Evolutionary conservation across 352 stramenopile species (phyloP), one percentile per base, ranked within the genome.

Genomic region (Pelagophyceae sp.): DNA sequence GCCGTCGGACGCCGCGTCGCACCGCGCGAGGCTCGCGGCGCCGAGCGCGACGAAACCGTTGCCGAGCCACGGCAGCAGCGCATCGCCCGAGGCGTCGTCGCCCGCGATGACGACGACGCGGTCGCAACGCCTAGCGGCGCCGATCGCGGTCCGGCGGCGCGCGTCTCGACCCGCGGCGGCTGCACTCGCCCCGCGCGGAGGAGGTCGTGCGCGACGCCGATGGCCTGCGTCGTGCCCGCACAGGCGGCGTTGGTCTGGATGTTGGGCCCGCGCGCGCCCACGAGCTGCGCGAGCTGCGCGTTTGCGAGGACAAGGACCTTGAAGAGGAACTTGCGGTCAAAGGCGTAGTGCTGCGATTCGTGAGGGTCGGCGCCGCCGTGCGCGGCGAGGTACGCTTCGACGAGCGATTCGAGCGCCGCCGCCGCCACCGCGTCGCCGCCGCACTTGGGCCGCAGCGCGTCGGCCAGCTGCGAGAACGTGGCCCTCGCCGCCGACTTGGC

Each of bases 261-360:
- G 81, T 98, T 98, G 0, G 94, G 94, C 31, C 95, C 95, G 67
- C 89, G 85, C 40, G 93, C 96, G 63, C 93, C 93, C 17, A 90
- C 93, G 74, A 98, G 87, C 83, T 98, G 95, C 29, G 95, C 95
- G 51, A 98, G 83, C 82, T 98, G 95, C 64, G 95, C 90, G 82
- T 98, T 98, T 1, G 93, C 95, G 0, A 98, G 85, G 23, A 98
- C 92, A 2, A 98, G 83, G 6, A 98, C 86, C 17, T 92, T 91
- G 84, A 98, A 98, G 17, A 98, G 88, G 72, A 98, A 95, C 84
- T 98, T 98, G 25, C 93, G 89, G 81, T 98, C 95, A 81, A 98
- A 95, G 45, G 11, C 45, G 45, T 23, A 23, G 11, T 54, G 45
- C 23, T 54, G 45, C 45, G 11, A 23, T 54, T 54, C 11, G 11